A percentile compares a stretch with the other conserved stretches of the same genome.
phyloP scores from a whole-genome alignment of 148 eudicot genomes.

The Vaccinium macrocarpon region DNA sequence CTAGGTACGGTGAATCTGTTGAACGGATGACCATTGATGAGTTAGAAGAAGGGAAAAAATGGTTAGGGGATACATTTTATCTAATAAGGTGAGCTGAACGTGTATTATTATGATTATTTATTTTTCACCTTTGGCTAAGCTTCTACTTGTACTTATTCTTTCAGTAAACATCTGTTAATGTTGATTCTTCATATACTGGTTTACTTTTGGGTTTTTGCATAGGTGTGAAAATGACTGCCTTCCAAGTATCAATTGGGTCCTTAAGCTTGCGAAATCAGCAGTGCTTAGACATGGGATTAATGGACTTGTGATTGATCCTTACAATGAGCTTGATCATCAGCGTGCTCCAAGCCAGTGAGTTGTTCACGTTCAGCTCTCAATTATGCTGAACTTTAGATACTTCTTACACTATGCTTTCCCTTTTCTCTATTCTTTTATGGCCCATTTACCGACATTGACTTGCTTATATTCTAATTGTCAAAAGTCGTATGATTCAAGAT shows the following conservation, averaged over 20 bases:
- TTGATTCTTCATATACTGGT: not conserved
- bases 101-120: not conserved
- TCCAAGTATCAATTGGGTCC: constrained; percentile 87
- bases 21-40: constrained; percentile 75
- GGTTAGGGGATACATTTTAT: constrained; percentile 72
- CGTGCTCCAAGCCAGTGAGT: constrained; percentile 65
- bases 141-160: not conserved
- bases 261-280: constrained; percentile 81
- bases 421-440: not conserved
- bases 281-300: constrained; percentile 90
- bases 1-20: constrained; percentile 60
- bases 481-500: not conserved
- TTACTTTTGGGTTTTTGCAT: constrained; percentile 14
- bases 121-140: not conserved
- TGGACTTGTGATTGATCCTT: constrained; percentile 97
- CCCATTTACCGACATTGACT: not conserved
- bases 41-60: constrained; percentile 75
- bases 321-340: constrained; percentile 99
- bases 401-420: not conserved
- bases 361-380: not conserved
- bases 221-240: constrained; percentile 94
- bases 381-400: not conserved
- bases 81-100: constrained; percentile 59
- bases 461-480: not conserved
- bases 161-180: not conserved